Conservation (phyloP, 1,284 basidiomycete genomes). For the Lignosus rhinocerotis region DNA sequence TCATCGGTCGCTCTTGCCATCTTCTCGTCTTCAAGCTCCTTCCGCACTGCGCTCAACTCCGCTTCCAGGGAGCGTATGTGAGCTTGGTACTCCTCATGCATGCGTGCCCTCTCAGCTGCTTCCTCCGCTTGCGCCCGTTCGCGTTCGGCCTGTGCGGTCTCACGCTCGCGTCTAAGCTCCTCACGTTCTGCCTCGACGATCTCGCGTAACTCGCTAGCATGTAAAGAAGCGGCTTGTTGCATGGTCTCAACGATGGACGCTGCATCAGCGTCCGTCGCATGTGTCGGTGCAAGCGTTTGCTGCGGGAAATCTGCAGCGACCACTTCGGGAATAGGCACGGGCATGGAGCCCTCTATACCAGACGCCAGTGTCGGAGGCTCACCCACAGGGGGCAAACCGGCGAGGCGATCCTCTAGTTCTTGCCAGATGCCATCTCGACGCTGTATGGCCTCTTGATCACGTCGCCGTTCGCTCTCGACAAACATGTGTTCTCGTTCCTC, state of each 20-base stretch:
- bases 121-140: constrained; percentile 48
- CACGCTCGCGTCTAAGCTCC: constrained; percentile 53
- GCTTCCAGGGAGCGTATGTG: constrained; percentile 61
- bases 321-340: constrained; percentile 11
- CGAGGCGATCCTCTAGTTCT: constrained; percentile 41
- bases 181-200: constrained; percentile 61
- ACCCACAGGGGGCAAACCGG: constrained; percentile 19
- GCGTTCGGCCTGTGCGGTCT: constrained; percentile 52
- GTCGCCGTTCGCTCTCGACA: constrained; percentile 53
- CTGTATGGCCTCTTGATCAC: constrained; percentile 49
- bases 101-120: constrained; percentile 44
- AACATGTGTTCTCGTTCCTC: constrained; percentile 64
- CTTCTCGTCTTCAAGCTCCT: constrained; percentile 56
- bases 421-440: constrained; percentile 51
- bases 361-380: constrained; percentile 17
- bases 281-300: constrained; percentile 9
- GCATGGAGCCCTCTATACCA: not conserved
- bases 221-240: constrained; percentile 51
- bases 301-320: constrained; percentile 2
- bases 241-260: constrained; percentile 41
- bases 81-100: constrained; percentile 52
- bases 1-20: constrained; percentile 57
- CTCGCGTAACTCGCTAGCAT: constrained; percentile 57
- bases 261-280: constrained; percentile 20
- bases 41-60: constrained; percentile 56